Evolutionary conservation across 148 eudicot genomes (phyloP), one percentile per base, ranked within the genome.

Genomic region (Silene uniflora): DNA sequence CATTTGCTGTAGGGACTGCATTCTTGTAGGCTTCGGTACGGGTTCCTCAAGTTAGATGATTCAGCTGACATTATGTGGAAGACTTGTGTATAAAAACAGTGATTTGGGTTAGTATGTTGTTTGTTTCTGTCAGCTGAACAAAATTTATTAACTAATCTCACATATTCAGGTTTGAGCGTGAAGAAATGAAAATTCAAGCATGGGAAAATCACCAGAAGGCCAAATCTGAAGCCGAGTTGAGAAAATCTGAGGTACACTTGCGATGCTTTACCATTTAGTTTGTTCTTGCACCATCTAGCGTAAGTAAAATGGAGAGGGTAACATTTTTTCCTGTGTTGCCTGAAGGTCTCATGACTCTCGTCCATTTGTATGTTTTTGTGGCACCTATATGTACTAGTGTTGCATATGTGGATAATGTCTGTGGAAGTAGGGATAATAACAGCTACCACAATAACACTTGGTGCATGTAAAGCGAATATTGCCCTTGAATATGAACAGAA

Each of bases 171-270:
- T 89, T 85, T 77, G 83, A 87, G 75, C 87, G 90, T 9, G 93
- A 89, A 75, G 93, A 89, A 71, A 84, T 87, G 85, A 89, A 84
- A 82, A 89, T 89, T 79, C 85, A 89, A 73, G 88, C 89, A 64
- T 89, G 93, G 93, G 93, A 89, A 78, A 83, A 86, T 83, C 93
- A 89, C 83, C 84, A 89, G 59, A 87, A 84, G 78, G 87, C 89
- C 75, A 87, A 86, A 78, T 75, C 84, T 18, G 93, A 89, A 78
- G 89, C 89, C 65, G 89, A 89, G 70, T 82, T 85, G 89, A 87
- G 85, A 71, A 84, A 80, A 86, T 85, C 79, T 42, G 93, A 89
- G 93, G 90, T 86, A 79, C 9, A 6, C 8, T 66, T 42, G 25
- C 0, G 0, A 11, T 25, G 10, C 63, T 62, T n/a, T 10, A 10